Conservation (phyloP, 257 asterid species). For the Verbena officinalis region DNA sequence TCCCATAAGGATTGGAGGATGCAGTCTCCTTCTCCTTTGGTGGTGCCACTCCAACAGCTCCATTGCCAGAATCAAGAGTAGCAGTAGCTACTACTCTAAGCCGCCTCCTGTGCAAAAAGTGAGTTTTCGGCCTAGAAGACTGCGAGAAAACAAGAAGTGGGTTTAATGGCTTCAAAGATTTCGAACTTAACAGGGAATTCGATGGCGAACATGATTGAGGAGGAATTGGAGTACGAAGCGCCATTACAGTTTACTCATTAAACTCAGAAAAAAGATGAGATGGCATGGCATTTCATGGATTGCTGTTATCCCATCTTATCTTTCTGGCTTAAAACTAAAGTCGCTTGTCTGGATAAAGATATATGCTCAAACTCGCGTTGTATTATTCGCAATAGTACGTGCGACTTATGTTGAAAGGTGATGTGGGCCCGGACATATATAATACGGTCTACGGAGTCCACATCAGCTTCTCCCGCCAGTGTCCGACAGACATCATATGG, state of each 20-base stretch:
- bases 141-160: constrained; percentile 39
- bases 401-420: constrained; percentile 1
- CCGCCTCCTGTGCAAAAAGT: constrained; percentile 26
- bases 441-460: too few relatives aligned
- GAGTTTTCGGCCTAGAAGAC: constrained; percentile 38
- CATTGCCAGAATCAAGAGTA: constrained; percentile 65
- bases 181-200: constrained; percentile 19
- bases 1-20: constrained; percentile 51
- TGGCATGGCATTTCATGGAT: constrained; percentile 9
- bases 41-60: constrained; percentile 40
- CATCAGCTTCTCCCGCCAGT: too few relatives aligned
- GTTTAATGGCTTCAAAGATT: constrained; percentile 34
- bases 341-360: neutral
- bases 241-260: constrained; percentile 34
- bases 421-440: neutral
- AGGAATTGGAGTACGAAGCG: constrained; percentile 36
- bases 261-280: neutral
- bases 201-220: constrained; percentile 38
- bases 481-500: too few relatives aligned
- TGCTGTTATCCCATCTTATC: constrained; percentile 41
- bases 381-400: neutral
- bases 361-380: neutral
- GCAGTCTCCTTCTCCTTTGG: constrained; percentile 25
- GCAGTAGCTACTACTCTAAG: constrained; percentile 60
- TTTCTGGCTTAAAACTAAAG: constrained; percentile 16